Base-by-base conservation (phyloP, 2,329 filamentous ascomycete species). In the Beauveria sp. region DNA sequence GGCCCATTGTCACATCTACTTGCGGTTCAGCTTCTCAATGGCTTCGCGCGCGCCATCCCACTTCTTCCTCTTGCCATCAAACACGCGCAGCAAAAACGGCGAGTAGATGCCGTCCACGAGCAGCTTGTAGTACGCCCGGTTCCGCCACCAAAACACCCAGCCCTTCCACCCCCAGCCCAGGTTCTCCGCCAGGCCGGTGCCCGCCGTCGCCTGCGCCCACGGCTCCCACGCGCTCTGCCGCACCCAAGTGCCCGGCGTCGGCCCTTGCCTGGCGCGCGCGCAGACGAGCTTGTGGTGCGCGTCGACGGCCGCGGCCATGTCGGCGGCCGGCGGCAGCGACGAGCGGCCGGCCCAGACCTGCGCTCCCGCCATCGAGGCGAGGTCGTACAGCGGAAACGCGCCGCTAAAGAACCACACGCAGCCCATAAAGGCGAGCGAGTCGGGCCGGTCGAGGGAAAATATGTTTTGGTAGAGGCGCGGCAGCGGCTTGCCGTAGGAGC, bases 351-450 rank as follows among this genome's bases (percentile, higher is more conserved):
- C 71, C 74, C 75, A 81, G 18, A 79, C 67, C 60, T 80, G 77
- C 1, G 75, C 73, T 6, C 81, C 65, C 14, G 66, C 65, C 77
- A 79, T 79, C 45, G 73, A 69, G 5, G 72, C 73, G 43, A 82
- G 68, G 62, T 81, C 79, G 52, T 74, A 71, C 9, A 77, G 67
- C 14, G 71, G 70, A 20, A 64, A 75, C 59, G 70, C 73, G 56
- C 71, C 69, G 45, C 74, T 67, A 61, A 71, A 67, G 42, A 74
- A 71, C 8, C 71, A 70, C 5, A 71, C 67, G 55, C 72, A 72
- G 62, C 75, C 74, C 62, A 78, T 67, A 50, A 79, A 74, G 0
- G 77, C 80, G 6, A 81, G 70, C 7, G 75, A 78, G 9, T 78
- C 70, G 2, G 78, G 75, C 34, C 75, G 67, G 28, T 72, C 67